Evolutionary conservation across 2,329 filamentous ascomycete species (phyloP).

Genomic region (Talaromyces sp.): DNA sequence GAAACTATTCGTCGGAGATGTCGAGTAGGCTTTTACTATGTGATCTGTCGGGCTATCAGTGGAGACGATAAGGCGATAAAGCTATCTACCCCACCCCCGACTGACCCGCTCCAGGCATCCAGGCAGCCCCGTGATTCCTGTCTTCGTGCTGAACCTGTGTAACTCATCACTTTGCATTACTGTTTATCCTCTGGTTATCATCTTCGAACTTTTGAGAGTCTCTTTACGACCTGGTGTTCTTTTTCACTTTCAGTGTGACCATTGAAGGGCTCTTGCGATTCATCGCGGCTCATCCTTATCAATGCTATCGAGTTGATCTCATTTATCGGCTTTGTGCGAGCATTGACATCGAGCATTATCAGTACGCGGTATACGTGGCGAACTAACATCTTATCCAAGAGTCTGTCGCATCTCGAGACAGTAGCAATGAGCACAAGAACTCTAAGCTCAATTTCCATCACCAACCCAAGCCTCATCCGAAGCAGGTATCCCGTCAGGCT

Average conservation of each 20-base stretch:
- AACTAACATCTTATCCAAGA: not conserved
- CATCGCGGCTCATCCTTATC: constrained; percentile 1
- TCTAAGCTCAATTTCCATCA: not conserved
- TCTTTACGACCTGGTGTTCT: not conserved
- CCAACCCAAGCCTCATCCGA: not conserved
- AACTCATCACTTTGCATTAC: not conserved
- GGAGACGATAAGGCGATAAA: constrained; percentile 7
- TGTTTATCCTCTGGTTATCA: not conserved
- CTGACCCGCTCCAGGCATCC: constrained; percentile 8
- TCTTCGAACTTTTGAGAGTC: not conserved
- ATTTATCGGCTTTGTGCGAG: not conserved
- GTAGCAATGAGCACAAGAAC: constrained; percentile 9
- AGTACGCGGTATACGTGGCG: not conserved
- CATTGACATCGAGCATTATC: not conserved
- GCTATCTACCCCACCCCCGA: constrained; percentile 17
- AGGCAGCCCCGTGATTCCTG: not conserved
- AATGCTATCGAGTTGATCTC: not conserved
- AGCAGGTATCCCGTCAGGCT: constrained; percentile 1
- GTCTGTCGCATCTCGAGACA: not conserved
- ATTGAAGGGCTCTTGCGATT: not conserved
- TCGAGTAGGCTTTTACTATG: not conserved
- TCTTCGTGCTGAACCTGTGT: not conserved
- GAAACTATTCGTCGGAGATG: too few species aligned
- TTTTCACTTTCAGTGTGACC: not conserved
- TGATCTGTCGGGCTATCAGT: constrained; percentile 7